Percentiles rank a stretch among this genome's conserved stretches.
Conservation (phyloP, 2,329 filamentous ascomycete genomes). For the Leptographium lundbergii region DNA sequence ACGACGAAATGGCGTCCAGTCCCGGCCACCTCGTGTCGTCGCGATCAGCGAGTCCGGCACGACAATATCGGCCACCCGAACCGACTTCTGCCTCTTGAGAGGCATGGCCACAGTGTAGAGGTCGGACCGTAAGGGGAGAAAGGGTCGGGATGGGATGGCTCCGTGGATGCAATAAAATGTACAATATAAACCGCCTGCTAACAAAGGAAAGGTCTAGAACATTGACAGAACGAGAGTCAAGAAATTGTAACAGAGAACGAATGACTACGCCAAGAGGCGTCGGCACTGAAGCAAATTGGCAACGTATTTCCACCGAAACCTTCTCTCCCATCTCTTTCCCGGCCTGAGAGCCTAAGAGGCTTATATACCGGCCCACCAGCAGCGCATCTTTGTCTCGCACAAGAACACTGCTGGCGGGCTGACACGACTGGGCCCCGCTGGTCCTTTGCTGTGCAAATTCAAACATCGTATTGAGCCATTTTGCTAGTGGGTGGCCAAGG, state of each 20-base stretch:
- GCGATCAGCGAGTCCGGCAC: constrained; percentile 1
- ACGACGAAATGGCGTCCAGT: background rate
- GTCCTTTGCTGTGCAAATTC: too few relatives aligned
- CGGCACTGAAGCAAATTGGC: background rate
- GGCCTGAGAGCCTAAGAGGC: too few relatives aligned
- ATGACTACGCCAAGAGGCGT: background rate
- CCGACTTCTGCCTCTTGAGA: background rate
- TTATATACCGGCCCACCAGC: too few relatives aligned
- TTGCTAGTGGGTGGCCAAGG: too few relatives aligned
- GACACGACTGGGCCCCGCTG: too few relatives aligned
- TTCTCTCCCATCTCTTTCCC: too few relatives aligned
- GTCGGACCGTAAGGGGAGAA: background rate
- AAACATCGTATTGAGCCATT: too few relatives aligned
- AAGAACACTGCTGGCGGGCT: too few relatives aligned
- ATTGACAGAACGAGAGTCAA: background rate
- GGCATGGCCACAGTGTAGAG: background rate
- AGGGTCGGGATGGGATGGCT: background rate
- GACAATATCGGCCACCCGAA: background rate
- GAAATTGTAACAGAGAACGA: background rate
- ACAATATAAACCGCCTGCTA: background rate
- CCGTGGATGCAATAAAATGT: background rate
- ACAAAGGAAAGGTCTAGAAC: background rate
- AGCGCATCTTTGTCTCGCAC: too few relatives aligned
- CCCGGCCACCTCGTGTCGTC: background rate
- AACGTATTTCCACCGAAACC: background rate